Percentiles rank a stretch among this genome's conserved stretches.
Evolutionary conservation across 345 rosid genomes (phyloP).

Genomic region (Citrus inodora): DNA sequence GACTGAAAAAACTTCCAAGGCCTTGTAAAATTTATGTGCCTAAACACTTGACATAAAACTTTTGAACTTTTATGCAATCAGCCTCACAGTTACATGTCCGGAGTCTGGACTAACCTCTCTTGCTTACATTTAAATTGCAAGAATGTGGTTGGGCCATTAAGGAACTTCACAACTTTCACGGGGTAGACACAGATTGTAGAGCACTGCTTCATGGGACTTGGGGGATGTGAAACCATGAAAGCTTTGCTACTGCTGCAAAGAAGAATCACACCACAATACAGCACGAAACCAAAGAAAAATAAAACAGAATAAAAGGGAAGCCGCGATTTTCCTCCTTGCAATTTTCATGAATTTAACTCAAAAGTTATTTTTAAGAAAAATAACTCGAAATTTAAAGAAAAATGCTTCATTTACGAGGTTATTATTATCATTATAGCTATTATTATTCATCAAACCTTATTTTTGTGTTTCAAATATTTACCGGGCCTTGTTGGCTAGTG

Average conservation of each 20-base stretch:
- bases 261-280: not conserved
- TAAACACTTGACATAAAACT: not conserved
- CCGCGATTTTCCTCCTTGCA: too few relatives aligned
- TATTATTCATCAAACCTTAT: too few relatives aligned
- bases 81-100: not conserved
- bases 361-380: too few relatives aligned
- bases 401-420: too few relatives aligned
- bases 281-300: not conserved
- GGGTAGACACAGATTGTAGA: too few relatives aligned
- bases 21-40: not conserved
- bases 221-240: not conserved
- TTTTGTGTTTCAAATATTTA: too few relatives aligned
- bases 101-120: not conserved
- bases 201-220: not conserved
- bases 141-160: not conserved
- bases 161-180: not conserved
- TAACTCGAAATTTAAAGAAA: not conserved
- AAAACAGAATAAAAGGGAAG: not conserved
- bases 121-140: not conserved
- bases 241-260: not conserved
- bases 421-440: too few relatives aligned
- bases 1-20: not conserved
- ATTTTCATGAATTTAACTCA: not conserved
- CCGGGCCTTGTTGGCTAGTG: too few relatives aligned
- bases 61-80: not conserved